phyloP scores from a whole-genome alignment of 495 filamentous ascomycete genomes.

The Endocarpon pusillum region DNA sequence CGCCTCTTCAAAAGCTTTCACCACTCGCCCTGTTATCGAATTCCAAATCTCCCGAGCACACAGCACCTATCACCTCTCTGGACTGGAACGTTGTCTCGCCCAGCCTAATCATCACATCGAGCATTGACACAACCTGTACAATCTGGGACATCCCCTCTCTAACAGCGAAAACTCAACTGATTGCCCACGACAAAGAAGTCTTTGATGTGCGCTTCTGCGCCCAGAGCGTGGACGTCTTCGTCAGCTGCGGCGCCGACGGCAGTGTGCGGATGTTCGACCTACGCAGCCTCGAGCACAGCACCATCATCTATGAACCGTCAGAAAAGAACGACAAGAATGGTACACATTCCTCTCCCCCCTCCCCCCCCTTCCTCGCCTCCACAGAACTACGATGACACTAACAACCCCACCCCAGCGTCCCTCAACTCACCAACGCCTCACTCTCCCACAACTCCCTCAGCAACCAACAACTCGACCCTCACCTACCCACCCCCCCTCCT shows the following conservation, averaged over 20 bases:
- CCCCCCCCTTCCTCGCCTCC: conserved; percentile 19
- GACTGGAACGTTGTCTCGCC: conserved; percentile 97
- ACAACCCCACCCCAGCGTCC: conserved; percentile 14
- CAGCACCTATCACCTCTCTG: conserved; percentile 83
- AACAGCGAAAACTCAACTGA: conserved; percentile 94
- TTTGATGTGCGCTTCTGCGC: conserved; percentile 97
- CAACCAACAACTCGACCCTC: conserved; percentile 32
- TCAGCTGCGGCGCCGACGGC: conserved; percentile 91
- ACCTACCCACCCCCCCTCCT: conserved; percentile 70
- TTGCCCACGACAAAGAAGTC: conserved; percentile 97
- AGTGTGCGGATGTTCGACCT: conserved; percentile 99
- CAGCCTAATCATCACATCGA: conserved; percentile 93
- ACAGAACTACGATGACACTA: conserved; percentile 2
- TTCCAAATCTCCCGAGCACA: conserved; percentile 95
- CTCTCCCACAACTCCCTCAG: conserved; percentile 46
- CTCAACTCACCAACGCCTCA: conserved; percentile 40
- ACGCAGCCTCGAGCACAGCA: conserved; percentile 89
- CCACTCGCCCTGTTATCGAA: conserved; percentile 89
- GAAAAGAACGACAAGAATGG: conserved; percentile 74
- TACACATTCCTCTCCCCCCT: conserved; percentile 2
- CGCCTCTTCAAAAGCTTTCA: conserved; percentile 68
- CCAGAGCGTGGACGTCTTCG: conserved; percentile 91
- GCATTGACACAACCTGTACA: conserved; percentile 98
- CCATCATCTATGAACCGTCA: conserved; percentile 96
- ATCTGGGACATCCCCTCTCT: conserved; percentile 99